Evolutionary conservation across 2,329 filamentous ascomycete species (phyloP).

Genomic region (Pseudogymnoascus sp.): DNA sequence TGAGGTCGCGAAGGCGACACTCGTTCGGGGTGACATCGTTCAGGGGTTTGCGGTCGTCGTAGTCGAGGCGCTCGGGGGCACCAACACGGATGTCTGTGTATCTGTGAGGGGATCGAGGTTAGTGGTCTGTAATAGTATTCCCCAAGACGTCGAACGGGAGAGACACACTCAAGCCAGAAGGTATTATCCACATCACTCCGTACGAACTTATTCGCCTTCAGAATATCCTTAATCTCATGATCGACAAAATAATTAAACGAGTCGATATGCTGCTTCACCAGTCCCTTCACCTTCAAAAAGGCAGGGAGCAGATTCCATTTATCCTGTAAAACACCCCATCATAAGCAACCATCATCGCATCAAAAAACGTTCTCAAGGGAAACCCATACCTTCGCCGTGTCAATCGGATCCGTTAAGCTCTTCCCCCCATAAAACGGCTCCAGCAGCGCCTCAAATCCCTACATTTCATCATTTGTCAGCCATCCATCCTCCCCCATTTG

Average conservation of each 20-base stretch:
- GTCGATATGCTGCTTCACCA: conserved; percentile 83
- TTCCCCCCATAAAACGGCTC: conserved; percentile 65
- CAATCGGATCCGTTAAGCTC: conserved; percentile 57
- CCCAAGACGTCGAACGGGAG: background rate
- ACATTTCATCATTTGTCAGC: conserved; percentile 2
- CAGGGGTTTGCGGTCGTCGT: conserved; percentile 59
- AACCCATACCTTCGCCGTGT: conserved; percentile 43
- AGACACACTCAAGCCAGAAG: conserved; percentile 69
- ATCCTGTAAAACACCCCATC: conserved; percentile 51
- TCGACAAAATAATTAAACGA: conserved; percentile 99
- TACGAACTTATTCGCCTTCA: conserved; percentile 80
- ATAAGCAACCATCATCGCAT: background rate
- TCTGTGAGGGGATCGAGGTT: conserved; percentile 16
- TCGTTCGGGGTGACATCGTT: conserved; percentile 87
- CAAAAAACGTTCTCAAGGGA: conserved; percentile 6
- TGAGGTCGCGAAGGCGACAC: conserved; percentile 91
- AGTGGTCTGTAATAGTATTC: conserved; percentile 4
- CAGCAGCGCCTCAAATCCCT: conserved; percentile 53
- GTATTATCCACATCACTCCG: conserved; percentile 86
- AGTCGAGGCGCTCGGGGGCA: conserved; percentile 68
- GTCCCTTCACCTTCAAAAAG: conserved; percentile 93
- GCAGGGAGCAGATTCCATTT: conserved; percentile 96
- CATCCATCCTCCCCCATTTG: background rate
- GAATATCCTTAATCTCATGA: conserved; percentile 92
- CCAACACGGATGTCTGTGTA: conserved; percentile 87